phyloP scores from a whole-genome alignment of 2,329 filamentous ascomycete genomes.

The Eutypa lata region DNA sequence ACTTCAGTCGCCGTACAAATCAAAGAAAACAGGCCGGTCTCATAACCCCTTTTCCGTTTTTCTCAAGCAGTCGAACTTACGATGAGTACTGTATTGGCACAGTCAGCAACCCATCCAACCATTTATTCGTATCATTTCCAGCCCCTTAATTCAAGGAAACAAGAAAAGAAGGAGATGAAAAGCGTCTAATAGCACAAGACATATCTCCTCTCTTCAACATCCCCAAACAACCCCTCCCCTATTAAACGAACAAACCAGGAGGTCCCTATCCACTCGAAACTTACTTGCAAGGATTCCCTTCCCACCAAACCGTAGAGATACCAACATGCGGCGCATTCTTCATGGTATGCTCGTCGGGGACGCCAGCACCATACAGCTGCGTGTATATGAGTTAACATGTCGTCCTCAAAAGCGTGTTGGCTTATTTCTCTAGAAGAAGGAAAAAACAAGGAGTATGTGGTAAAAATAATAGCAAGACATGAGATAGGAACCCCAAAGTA shows the following conservation, averaged over 20 bases:
- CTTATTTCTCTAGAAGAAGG: no score
- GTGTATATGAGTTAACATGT: no score
- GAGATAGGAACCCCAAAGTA: no score
- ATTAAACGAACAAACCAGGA: not conserved
- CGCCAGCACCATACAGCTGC: conserved; percentile 90
- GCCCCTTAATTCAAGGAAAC: not conserved
- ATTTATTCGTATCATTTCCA: not conserved
- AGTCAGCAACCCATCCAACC: not conserved
- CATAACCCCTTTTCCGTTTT: not conserved
- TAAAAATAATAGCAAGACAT: no score
- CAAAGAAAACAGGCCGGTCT: not conserved
- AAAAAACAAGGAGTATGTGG: no score
- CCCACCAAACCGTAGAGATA: conserved; percentile 93
- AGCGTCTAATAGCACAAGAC: no score
- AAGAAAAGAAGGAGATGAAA: no score
- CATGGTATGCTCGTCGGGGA: conserved; percentile 80
- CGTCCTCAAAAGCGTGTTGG: no score
- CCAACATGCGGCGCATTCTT: conserved; percentile 88
- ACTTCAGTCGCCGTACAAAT: no score
- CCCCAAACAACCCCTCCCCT: no score
- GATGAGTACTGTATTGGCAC: conserved; percentile 22
- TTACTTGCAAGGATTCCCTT: conserved; percentile 94
- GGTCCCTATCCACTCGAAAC: conserved; percentile 28
- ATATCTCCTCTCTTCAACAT: no score
- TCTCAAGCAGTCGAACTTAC: conserved; percentile 25